Evolutionary conservation across 1,284 basidiomycete genomes (phyloP), one percentile per base, ranked within the genome.

Genomic region (Ustilago tritici): DNA sequence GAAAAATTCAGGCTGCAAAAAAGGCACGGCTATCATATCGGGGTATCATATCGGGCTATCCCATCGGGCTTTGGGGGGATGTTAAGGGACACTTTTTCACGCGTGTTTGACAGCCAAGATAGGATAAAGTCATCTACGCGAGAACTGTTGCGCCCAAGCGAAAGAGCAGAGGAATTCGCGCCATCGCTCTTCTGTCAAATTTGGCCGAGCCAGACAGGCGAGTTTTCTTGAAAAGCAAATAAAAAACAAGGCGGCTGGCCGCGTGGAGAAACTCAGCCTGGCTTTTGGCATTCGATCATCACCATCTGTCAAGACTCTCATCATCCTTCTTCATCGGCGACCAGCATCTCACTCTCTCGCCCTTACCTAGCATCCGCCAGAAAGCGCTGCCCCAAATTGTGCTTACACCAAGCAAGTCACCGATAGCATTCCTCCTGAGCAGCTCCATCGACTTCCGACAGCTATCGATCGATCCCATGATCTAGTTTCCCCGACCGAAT

Each of bases 181-280:
- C 23, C 23, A 28, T 28, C 23, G 23, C 23, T 28, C 23, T 28
- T 28, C 23, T 3, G 3, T 28, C 23, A 28, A 28, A 28, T 28
- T 28, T 28, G 23, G 23, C 23, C 23, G 23, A 28, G 23, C 23
- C 23, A 28, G 23, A 28, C 23, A 28, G 23, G 23, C 23, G 23
- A 28, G 23, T 28, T 28, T 28, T 3, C 23, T 28, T 28, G 23
- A 28, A 40, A 40, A 40, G 38, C 15, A 3, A 40, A 11, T 2
- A 40, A 5, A 6, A 40, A 40, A 4, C 38, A 49, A 17, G 9
- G 19, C 46, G 3, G 46, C 12, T 10, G 4, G 8, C 23, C 52
- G 34, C 36, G 52, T 38, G 52, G 52, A 54, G 52, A 35, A 54
- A 54, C 23, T 28, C 23, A 28, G 23, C 23, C 23, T 49, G 11